Evolutionary conservation across 176 grass and related monocot species (phyloP).

Genomic region (Oropetium thomaeum): DNA sequence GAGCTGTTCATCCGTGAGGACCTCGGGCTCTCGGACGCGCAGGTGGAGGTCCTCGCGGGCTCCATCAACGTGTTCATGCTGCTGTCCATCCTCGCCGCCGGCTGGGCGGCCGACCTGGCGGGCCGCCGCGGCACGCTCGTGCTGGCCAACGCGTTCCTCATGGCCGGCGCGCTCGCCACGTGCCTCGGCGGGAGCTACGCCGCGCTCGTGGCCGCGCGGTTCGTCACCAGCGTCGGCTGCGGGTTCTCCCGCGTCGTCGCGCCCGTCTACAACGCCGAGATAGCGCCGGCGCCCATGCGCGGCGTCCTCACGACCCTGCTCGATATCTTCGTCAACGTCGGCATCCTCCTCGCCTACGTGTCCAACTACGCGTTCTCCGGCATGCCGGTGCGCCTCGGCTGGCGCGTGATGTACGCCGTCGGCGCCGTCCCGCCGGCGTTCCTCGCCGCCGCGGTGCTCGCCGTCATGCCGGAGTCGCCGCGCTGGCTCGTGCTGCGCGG

Average conservation of each 20-base stretch:
- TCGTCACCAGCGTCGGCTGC: constrained; percentile 42
- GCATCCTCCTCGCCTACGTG: constrained; percentile 38
- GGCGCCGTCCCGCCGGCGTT: constrained; percentile 23
- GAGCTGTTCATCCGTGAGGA: constrained; percentile 55
- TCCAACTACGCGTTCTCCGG: constrained; percentile 45
- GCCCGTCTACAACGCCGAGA: constrained; percentile 47
- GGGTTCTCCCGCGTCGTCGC: constrained; percentile 34
- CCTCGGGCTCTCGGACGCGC: constrained; percentile 18
- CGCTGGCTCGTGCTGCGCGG: constrained; percentile 67
- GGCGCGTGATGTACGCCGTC: constrained; percentile 41
- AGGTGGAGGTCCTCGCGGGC: constrained; percentile 44
- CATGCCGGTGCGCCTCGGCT: constrained; percentile 40
- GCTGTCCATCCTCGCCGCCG: constrained; percentile 31
- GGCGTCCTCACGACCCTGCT: constrained; percentile 20
- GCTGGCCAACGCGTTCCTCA: constrained; percentile 40
- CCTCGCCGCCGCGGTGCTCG: constrained; percentile 28
- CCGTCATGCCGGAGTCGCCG: constrained; percentile 63
- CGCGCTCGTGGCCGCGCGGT: constrained; percentile 35
- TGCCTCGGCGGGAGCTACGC: constrained; percentile 32
- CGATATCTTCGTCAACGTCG: constrained; percentile 27
- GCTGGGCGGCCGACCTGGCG: constrained; percentile 29
- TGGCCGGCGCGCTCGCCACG: constrained; percentile 42
- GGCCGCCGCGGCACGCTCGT: constrained; percentile 37
- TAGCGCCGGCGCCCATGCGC: constrained; percentile 40
- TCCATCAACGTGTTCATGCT: constrained; percentile 49